phyloP scores from a whole-genome alignment of 108 stramenopile species.

The Fragilariopsis cylindrus region DNA sequence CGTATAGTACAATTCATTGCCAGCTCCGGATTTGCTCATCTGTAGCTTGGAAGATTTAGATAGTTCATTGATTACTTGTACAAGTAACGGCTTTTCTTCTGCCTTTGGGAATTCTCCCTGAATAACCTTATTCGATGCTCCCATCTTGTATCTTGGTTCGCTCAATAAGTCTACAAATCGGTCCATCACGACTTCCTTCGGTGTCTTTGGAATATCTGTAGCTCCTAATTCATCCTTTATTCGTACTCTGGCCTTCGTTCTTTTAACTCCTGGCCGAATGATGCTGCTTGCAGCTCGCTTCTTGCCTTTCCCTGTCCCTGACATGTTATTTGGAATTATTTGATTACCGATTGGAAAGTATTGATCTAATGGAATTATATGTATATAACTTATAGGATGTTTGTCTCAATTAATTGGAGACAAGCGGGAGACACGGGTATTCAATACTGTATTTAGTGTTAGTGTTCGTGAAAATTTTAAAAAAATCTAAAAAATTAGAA shows the following conservation, averaged over 20 bases:
- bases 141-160: constrained; percentile 41
- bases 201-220: constrained; percentile 3
- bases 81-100: constrained; percentile 50
- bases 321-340: not conserved
- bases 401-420: no score
- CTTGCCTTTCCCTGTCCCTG: not conserved
- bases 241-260: constrained; percentile 23
- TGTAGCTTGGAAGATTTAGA: constrained; percentile 58
- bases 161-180: constrained; percentile 65
- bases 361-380: no score
- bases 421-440: no score
- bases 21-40: constrained; percentile 62
- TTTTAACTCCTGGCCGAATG: constrained; percentile 13
- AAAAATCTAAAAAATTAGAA: no score
- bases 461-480: no score
- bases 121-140: constrained; percentile 67
- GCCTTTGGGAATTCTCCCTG: constrained; percentile 56
- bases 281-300: constrained; percentile 16
- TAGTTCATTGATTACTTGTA: constrained; percentile 77
- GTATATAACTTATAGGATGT: no score
- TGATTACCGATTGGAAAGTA: no score
- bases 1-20: constrained; percentile 68
- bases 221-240: constrained; percentile 26
- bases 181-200: constrained; percentile 44
- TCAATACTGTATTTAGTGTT: no score